Conservation (phyloP, 306 rosid species). For the Mucuna pruriens region DNA sequence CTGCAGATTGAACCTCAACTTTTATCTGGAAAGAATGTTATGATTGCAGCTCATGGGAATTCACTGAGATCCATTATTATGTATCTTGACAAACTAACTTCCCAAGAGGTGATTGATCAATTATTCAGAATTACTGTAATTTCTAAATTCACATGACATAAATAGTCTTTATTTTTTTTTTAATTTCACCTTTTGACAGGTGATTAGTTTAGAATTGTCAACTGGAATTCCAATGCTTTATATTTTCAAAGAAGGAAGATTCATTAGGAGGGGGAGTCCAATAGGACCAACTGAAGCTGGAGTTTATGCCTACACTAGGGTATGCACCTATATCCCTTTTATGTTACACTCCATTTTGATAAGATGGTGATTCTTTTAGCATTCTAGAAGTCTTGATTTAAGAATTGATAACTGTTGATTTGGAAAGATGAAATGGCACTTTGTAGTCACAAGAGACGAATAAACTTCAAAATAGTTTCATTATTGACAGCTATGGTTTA, state of each 20-base stretch:
- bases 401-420: background rate
- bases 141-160: background rate
- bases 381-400: background rate
- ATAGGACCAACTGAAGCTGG: constrained; percentile 83
- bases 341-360: background rate
- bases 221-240: constrained; percentile 96
- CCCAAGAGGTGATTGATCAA: constrained; percentile 71
- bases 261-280: constrained; percentile 89
- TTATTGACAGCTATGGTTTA: background rate
- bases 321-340: constrained; percentile 30
- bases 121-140: background rate
- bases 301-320: constrained; percentile 84
- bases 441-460: background rate
- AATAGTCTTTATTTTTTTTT: background rate
- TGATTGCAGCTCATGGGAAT: constrained; percentile 97
- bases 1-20: constrained; percentile 85
- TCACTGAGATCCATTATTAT: constrained; percentile 88
- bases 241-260: constrained; percentile 81
- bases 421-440: background rate
- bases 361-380: background rate
- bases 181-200: constrained; percentile 49
- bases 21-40: constrained; percentile 76
- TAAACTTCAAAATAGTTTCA: background rate
- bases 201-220: constrained; percentile 82
- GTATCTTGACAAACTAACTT: constrained; percentile 88